Evolutionary conservation across 2,329 filamentous ascomycete species (phyloP), one percentile per base, ranked within the genome.

Genomic region (Colletotrichum australisinense): DNA sequence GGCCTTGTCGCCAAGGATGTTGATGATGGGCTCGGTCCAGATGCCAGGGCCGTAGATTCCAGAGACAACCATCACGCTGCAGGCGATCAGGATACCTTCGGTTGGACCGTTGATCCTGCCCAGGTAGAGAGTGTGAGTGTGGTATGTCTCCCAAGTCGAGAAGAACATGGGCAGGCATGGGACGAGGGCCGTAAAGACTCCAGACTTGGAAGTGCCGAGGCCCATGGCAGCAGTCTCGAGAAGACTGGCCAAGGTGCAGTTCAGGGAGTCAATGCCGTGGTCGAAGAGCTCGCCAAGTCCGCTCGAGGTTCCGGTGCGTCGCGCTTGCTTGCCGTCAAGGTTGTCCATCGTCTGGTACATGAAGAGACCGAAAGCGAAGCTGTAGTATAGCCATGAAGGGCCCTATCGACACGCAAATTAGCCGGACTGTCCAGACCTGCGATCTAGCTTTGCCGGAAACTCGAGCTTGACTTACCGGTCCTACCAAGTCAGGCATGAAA

Each of bases 281-380:
- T 99, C 97, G 84, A 99, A 99, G 16, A 99, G 91, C 84, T 99
- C 97, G 77, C 97, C 97, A 30, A 99, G 88, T 1, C 95, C 95
- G 81, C 95, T 98, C 35, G 96, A 98, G 4, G 96, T 98, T 66
- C 96, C 95, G 4, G 97, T 99, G 79, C 97, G 90, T 76, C 97
- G 90, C 71, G 97, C 97, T 86, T 99, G 97, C 85, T 99, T 99
- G 78, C 97, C 97, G 83, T 99, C 97, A 76, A 98, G 93, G 83
- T 99, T 99, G 87, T 99, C 97, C 93, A 99, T 95, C 16, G 97
- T 99, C 78, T 97, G 97, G 84, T 98, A 97, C 94, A 97, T 97
- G 93, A 97, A 99, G 72, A 99, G 89, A 53, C 97, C 97, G 76
- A 97, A 90, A 1, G 95, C 96, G 83, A 98, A 98, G 84, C 95